Evolutionary conservation across 2,329 filamentous ascomycete species (phyloP).

Genomic region (Cercospora nicotianae): DNA sequence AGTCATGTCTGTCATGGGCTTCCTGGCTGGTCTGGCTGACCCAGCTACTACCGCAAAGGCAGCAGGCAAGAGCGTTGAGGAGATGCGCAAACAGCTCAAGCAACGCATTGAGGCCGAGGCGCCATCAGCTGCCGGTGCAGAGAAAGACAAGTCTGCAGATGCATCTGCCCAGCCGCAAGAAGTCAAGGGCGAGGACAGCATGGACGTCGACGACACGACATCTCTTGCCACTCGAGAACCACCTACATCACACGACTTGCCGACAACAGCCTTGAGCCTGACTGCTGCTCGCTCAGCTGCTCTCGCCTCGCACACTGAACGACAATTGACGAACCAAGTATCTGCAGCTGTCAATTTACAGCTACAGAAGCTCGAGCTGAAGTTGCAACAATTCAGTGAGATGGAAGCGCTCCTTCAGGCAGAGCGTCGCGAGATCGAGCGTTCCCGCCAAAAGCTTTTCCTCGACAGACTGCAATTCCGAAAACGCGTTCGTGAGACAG

Average conservation of each 20-base stretch:
- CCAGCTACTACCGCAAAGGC: slow-evolving; percentile 88
- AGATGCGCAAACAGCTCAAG: slow-evolving; percentile 77
- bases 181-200: slow-evolving; percentile 52
- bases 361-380: slow-evolving; percentile 93
- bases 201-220: slow-evolving; percentile 60
- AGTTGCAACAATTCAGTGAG: slow-evolving; percentile 93
- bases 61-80: slow-evolving; percentile 80
- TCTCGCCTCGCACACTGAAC: slow-evolving; percentile 92
- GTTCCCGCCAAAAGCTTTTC: slow-evolving; percentile 88
- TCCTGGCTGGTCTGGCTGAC: slow-evolving; percentile 87
- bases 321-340: slow-evolving; percentile 91
- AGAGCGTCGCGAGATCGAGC: slow-evolving; percentile 88
- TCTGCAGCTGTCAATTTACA: slow-evolving; percentile 89
- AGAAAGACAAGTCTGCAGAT: slow-evolving; percentile 51
- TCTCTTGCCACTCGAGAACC: slow-evolving; percentile 52
- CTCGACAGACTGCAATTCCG: slow-evolving; percentile 88
- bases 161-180: slow-evolving; percentile 42
- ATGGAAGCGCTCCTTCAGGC: slow-evolving; percentile 91
- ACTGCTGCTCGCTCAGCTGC: slow-evolving; percentile 83
- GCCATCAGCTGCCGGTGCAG: slow-evolving; percentile 45
- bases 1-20: slow-evolving; percentile 92
- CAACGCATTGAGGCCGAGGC: slow-evolving; percentile 69
- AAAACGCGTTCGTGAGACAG: slow-evolving; percentile 78
- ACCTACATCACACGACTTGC: slow-evolving; percentile 42
- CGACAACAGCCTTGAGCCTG: slow-evolving; percentile 80